phyloP scores from a whole-genome alignment of 2,329 filamentous ascomycete species.

The Alternaria consortialis region DNA sequence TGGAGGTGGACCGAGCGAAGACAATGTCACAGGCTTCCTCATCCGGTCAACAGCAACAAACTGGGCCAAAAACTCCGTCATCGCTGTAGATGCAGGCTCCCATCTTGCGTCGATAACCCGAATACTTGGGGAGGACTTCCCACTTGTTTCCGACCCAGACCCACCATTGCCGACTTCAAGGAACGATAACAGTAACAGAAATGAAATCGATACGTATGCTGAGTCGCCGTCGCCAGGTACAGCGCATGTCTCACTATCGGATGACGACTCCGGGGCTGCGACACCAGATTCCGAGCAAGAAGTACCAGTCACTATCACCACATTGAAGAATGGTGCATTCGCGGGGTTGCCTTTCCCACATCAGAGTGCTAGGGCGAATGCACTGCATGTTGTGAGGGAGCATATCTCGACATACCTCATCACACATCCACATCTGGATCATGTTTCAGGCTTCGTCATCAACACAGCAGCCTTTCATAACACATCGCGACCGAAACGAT shows the following conservation, averaged over 20 bases:
- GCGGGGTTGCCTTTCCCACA: constrained; percentile 76
- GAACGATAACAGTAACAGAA: constrained; percentile 30
- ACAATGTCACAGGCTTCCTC: constrained; percentile 87
- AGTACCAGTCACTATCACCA: constrained; percentile 58
- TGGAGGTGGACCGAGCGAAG: constrained; percentile 88
- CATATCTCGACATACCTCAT: constrained; percentile 90
- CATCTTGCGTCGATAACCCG: constrained; percentile 86
- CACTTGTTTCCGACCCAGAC: constrained; percentile 49
- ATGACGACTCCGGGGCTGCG: constrained; percentile 41
- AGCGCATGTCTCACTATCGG: constrained; percentile 28
- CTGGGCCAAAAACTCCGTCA: constrained; percentile 82
- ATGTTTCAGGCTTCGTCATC: constrained; percentile 89
- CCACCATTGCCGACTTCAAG: constrained; percentile 18
- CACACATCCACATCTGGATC: constrained; percentile 96
- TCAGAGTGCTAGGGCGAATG: constrained; percentile 76
- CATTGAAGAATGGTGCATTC: constrained; percentile 75
- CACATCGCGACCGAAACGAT: constrained; percentile 77
- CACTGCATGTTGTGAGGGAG: constrained; percentile 77
- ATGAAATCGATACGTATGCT: constrained; percentile 20
- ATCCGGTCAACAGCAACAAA: constrained; percentile 80
- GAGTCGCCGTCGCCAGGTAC: constrained; percentile 41
- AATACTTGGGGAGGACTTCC: constrained; percentile 71
- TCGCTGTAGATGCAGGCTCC: constrained; percentile 94
- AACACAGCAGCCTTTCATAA: constrained; percentile 89
- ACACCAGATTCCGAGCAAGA: constrained; percentile 40